Conservation (phyloP, 2,329 filamentous ascomycete genomes). For the Aphanocladium album region DNA sequence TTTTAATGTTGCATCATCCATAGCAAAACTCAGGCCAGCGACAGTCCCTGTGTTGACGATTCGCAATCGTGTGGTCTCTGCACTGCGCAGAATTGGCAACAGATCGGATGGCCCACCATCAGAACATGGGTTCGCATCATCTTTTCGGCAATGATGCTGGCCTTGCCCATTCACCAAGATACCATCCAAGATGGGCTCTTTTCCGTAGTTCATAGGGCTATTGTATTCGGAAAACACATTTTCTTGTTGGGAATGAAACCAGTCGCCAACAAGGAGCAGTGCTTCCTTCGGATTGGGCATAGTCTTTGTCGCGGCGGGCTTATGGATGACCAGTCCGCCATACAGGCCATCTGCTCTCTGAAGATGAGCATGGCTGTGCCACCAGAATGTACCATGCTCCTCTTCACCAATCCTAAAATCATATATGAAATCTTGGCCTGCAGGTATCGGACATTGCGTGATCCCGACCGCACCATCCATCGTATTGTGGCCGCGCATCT, state of each 20-base stretch:
- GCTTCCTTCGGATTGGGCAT: conserved; percentile 20
- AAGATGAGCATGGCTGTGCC: conserved; percentile 52
- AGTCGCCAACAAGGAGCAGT: conserved; percentile 46
- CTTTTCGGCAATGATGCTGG: conserved; percentile 25
- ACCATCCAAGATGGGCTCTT: conserved; percentile 30
- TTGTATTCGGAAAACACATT: conserved; percentile 25
- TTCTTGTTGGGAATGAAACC: conserved; percentile 34
- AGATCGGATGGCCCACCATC: conserved; percentile 2
- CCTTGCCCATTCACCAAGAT: conserved; percentile 31
- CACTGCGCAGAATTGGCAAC: conserved; percentile 13
- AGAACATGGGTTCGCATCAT: conserved; percentile 20
- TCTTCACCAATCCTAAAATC: conserved; percentile 49
- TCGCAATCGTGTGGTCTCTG: conserved; percentile 13
- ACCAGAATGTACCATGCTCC: conserved; percentile 53
- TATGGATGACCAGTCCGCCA: conserved; percentile 54
- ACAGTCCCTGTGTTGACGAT: conserved; percentile 21
- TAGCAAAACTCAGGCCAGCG: conserved; percentile 16
- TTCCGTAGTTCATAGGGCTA: conserved; percentile 34
- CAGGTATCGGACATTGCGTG: conserved; percentile 37
- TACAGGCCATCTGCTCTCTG: conserved; percentile 49
- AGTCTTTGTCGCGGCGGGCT: conserved; percentile 37
- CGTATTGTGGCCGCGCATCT: conserved; percentile 37
- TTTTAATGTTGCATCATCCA: conserved; percentile 18
- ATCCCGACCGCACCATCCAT: conserved; percentile 42
- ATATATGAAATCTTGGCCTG: conserved; percentile 29